phyloP scores from a whole-genome alignment of 202 grass and related monocot genomes.

The Elaeis oleifera region DNA sequence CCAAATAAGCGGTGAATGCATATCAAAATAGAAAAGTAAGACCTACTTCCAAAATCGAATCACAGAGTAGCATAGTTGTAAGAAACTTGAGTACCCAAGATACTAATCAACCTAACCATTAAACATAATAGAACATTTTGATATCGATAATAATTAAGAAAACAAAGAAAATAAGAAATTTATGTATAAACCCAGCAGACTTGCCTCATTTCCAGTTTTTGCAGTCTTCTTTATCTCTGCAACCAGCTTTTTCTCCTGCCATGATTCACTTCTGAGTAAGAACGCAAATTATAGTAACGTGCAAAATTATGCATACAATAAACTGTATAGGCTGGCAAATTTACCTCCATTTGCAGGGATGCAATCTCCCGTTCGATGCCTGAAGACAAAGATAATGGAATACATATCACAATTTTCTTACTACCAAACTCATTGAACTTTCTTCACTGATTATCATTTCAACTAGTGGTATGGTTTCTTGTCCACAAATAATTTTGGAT shows the following conservation, averaged over 20 bases:
- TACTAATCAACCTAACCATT: no score
- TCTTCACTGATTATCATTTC: no score
- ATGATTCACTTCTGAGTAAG: constrained; percentile 12
- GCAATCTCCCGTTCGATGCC: constrained; percentile 92
- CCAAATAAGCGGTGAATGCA: no score
- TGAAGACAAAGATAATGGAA: constrained; percentile 21
- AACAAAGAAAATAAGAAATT: constrained; percentile 14
- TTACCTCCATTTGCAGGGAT: constrained; percentile 84
- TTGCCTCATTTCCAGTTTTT: constrained; percentile 95
- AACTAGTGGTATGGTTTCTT: no score
- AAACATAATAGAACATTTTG: no score
- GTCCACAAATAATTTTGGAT: no score
- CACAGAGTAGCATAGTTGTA: no score
- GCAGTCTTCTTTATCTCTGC: constrained; percentile 97
- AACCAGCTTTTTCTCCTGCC: constrained; percentile 96
- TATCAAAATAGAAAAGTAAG: no score
- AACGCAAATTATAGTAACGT: constrained; percentile 14
- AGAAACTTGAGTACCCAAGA: no score
- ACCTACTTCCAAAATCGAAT: no score
- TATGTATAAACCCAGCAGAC: constrained; percentile 19
- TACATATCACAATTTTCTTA: constrained; percentile 20
- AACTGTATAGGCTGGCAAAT: constrained; percentile 1
- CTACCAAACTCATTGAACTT: background rate
- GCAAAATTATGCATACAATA: constrained; percentile 12
- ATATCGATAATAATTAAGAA: background rate